Base-by-base conservation (phyloP, 1,139 yeast species). In the Suhomyces anneliseae region DNA sequence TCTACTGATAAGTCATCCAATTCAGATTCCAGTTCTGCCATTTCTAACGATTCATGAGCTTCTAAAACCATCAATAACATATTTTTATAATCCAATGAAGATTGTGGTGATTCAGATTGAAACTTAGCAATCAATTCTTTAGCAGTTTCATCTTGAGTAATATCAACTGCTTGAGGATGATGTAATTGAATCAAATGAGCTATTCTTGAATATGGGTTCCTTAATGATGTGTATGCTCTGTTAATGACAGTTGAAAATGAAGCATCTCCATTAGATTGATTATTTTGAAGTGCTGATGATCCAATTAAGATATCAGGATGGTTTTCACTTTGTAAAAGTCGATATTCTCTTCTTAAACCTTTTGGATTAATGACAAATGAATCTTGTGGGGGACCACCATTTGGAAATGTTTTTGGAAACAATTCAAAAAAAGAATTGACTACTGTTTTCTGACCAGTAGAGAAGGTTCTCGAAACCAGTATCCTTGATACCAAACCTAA, bases 341-440 rank as follows among this genome's bases (percentile, higher is more conserved):
- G 72, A 61, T 83, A 92, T 61, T 93, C 99, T 48, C 82, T 76
- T 44, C 95, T 78, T 44, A 93, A 72, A 10, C 67, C 60, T 46
- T 74, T 70, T 9, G 71, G 60, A 55, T 88, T 82, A 11, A 90
- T 66, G 7, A 65, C 58, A 68, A 90, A 92, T 27, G 79, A 65
- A 27, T 83, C 85, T 3, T 61, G 54, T 1, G 90, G 89, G 0
- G 95, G 93, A 2, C 85, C 82, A 0, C 87, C 86, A 2, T 72
- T 48, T 0, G 90, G 88, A 53, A 89, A 85, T 0, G 88, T 81
- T 57, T 77, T 70, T 1, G 97, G 97, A 64, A 93, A 93, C 29
- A 88, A 62, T 27, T 74, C 66, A 62, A 83, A 92, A 47, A 63
- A 77, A 8, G 74, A 69, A 26, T 53, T 53, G 15, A 50, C 41